Evolutionary conservation across 345 rosid genomes (phyloP).

Genomic region (Crucihimalaya himalaica): DNA sequence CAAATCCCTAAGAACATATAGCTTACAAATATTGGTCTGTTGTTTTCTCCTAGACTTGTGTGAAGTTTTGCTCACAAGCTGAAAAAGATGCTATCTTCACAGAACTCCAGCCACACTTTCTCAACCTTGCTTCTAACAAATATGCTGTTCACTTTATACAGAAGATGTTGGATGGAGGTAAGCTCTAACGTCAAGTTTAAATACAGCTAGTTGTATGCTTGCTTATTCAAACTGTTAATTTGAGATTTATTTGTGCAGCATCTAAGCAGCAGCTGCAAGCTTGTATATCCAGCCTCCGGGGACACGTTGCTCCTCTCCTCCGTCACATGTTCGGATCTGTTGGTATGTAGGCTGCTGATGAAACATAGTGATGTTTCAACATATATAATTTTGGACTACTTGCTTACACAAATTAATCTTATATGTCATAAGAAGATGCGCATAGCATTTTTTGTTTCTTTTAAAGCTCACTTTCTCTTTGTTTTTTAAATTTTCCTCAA

Average conservation of each 20-base stretch:
- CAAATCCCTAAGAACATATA: not conserved
- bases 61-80: slow-evolving; percentile 70
- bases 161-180: slow-evolving; percentile 90
- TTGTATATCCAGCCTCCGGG: slow-evolving; percentile 73
- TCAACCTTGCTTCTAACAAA: slow-evolving; percentile 59
- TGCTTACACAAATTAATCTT: not conserved
- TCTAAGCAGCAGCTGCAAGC: slow-evolving; percentile 73
- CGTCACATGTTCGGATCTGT: slow-evolving; percentile 92
- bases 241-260: slow-evolving; percentile 47
- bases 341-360: slow-evolving; percentile 53
- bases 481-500: slow-evolving; percentile 29
- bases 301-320: slow-evolving; percentile 77
- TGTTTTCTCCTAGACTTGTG: slow-evolving; percentile 58
- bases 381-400: not conserved
- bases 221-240: slow-evolving; percentile 8
- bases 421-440: slow-evolving; percentile 1
- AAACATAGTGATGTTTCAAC: slow-evolving; percentile 4
- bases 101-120: slow-evolving; percentile 85
- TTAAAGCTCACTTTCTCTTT: slow-evolving; percentile 21
- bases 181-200: slow-evolving; percentile 4
- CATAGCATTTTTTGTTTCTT: slow-evolving; percentile 12
- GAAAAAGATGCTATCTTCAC: slow-evolving; percentile 72
- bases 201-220: not conserved
- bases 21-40: not conserved
- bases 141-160: slow-evolving; percentile 75